Conservation (phyloP, 2,329 filamentous ascomycete genomes). For the Davidsoniella australis region DNA sequence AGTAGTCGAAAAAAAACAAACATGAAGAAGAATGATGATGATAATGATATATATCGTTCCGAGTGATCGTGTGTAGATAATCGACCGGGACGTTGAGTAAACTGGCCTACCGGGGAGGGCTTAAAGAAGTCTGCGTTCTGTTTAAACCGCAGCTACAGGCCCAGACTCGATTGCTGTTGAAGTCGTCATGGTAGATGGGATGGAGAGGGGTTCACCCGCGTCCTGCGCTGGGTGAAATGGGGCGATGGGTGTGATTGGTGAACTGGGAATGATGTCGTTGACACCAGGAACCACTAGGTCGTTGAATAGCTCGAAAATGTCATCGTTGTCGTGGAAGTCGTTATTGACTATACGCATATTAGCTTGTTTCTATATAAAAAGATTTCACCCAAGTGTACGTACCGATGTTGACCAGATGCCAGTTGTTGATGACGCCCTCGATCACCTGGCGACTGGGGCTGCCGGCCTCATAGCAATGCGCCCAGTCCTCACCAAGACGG, state of each 20-base stretch:
- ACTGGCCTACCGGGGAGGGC: not conserved
- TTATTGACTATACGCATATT: constrained; percentile 59
- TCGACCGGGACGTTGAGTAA: too few relatives aligned
- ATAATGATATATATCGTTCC: not conserved
- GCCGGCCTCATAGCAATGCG: constrained; percentile 64
- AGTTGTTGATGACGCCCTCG: constrained; percentile 68
- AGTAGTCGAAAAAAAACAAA: not conserved
- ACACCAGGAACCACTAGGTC: constrained; percentile 54
- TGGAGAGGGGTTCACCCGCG: constrained; percentile 1
- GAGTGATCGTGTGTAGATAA: too few relatives aligned
- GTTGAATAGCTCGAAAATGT: constrained; percentile 75
- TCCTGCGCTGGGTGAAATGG: constrained; percentile 8
- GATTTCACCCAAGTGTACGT: constrained; percentile 19
- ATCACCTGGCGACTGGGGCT: constrained; percentile 68
- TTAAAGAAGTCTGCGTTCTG: constrained; percentile 5
- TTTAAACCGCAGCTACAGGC: constrained; percentile 9
- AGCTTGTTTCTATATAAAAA: not conserved
- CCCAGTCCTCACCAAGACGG: constrained; percentile 83
- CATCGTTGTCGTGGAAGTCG: constrained; percentile 73
- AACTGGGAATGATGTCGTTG: constrained; percentile 21
- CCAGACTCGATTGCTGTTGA: constrained; percentile 1
- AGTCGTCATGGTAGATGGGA: not conserved
- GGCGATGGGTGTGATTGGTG: not conserved
- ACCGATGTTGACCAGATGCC: constrained; percentile 94
- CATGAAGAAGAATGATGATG: not conserved